Percentiles rank a stretch among this genome's conserved stretches.
Conservation (phyloP, 1,284 basidiomycete species). For the Ganoderma resinaceum region DNA sequence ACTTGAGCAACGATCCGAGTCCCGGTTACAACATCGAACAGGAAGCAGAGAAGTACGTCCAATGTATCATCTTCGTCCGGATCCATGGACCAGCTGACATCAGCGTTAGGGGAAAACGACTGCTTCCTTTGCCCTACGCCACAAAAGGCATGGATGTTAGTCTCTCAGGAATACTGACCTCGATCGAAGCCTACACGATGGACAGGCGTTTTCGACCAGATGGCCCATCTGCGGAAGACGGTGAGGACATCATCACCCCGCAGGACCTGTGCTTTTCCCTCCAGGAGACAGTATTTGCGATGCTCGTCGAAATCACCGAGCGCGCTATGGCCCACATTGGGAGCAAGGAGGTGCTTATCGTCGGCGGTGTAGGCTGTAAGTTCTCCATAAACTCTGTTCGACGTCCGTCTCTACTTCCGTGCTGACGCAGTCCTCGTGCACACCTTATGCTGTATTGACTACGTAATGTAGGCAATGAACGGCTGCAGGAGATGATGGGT, state of each 20-base stretch:
- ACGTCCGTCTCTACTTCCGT: conserved; percentile 5
- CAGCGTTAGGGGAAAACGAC: conserved; percentile 66
- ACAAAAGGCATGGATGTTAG: conserved; percentile 99
- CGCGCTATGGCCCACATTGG: conserved; percentile 99
- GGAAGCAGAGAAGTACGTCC: conserved; percentile 82
- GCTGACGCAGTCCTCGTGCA: not conserved
- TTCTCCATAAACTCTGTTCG: conserved; percentile 31
- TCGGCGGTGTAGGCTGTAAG: conserved; percentile 98
- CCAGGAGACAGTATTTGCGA: conserved; percentile 97
- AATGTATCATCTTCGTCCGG: not conserved
- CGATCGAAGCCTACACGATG: conserved; percentile 86
- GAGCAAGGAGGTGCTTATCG: conserved; percentile 95
- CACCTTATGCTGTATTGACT: conserved; percentile 1
- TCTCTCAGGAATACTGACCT: conserved; percentile 91
- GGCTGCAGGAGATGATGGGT: conserved; percentile 98
- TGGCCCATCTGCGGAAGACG: conserved; percentile 45
- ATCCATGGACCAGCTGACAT: conserved; percentile 3
- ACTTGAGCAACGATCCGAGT: conserved; percentile 93
- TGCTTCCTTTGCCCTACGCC: conserved; percentile 90
- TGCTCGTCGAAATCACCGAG: conserved; percentile 99
- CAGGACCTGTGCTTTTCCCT: conserved; percentile 97
- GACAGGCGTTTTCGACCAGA: conserved; percentile 76
- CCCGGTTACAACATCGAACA: conserved; percentile 99
- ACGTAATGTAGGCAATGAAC: conserved; percentile 73
- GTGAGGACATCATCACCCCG: conserved; percentile 84